A percentile compares a stretch with the other conserved stretches of the same genome.
Evolutionary conservation across 1,284 basidiomycete genomes (phyloP).

Genomic region (Ustilago trichophora): DNA sequence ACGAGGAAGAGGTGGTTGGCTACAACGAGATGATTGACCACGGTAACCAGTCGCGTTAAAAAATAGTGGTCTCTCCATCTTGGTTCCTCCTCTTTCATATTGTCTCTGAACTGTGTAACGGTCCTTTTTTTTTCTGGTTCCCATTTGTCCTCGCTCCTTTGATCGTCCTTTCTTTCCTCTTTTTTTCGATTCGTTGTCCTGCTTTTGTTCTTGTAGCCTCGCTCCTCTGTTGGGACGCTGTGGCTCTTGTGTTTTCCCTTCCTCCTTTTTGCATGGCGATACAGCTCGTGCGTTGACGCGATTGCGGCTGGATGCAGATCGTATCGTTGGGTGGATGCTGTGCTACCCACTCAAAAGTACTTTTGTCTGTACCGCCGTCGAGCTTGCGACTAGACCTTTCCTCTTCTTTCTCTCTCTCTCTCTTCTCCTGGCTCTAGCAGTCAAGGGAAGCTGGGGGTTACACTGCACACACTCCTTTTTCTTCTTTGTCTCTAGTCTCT

Average conservation of each 20-base stretch:
- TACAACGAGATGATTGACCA: slow-evolving; percentile 63
- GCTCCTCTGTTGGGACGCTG: slow-evolving; percentile 12
- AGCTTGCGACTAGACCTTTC: too few relatives aligned
- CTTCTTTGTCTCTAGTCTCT: too few relatives aligned
- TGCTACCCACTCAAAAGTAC: too few relatives aligned
- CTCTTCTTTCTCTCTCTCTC: neutral
- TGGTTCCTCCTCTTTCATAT: neutral
- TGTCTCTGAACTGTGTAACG: slow-evolving; percentile 10
- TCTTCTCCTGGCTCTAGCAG: too few relatives aligned
- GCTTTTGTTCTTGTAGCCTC: slow-evolving; percentile 1
- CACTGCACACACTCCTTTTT: too few relatives aligned
- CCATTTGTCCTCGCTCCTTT: too few relatives aligned
- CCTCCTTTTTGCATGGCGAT: neutral
- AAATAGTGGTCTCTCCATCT: neutral
- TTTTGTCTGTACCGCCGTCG: too few relatives aligned
- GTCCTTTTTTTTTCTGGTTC: neutral
- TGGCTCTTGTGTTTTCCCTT: neutral
- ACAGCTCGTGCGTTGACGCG: too few relatives aligned
- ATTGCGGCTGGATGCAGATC: too few relatives aligned
- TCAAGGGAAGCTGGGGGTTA: too few relatives aligned
- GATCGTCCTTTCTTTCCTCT: neutral
- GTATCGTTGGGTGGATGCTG: neutral
- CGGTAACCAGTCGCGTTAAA: slow-evolving; percentile 47
- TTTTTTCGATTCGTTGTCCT: neutral
- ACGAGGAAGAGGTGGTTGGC: slow-evolving; percentile 63